These are phyloP conservation scores for Xylariales sp. DNA, from an alignment of 2,329 filamentous ascomycete species.

Conservation along the genomic window DNA sequence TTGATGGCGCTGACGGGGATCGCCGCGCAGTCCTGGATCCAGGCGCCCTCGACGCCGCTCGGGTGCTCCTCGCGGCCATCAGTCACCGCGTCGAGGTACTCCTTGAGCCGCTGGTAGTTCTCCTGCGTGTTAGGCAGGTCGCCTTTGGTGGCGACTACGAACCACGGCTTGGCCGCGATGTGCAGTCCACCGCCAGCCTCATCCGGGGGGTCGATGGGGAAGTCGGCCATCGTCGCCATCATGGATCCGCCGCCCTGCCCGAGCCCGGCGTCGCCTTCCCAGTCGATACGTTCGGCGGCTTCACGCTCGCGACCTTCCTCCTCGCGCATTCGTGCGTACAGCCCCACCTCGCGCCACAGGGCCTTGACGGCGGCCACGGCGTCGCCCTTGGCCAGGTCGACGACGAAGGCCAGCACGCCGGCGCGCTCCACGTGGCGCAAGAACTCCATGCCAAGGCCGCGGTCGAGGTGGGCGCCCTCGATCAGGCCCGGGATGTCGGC, in stretches of 20 bases:
- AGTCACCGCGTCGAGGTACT: slow-evolving; percentile 66
- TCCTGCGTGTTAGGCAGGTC: slow-evolving; percentile 74
- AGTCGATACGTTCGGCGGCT: slow-evolving; percentile 50
- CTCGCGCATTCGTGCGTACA: slow-evolving; percentile 77
- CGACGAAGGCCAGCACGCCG: slow-evolving; percentile 85
- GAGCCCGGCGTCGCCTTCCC: slow-evolving; percentile 49
- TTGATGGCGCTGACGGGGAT: slow-evolving; percentile 89
- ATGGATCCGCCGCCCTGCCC: slow-evolving; percentile 14
- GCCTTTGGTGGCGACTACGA: slow-evolving; percentile 90
- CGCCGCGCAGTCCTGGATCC: slow-evolving; percentile 60
- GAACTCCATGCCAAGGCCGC: slow-evolving; percentile 86
- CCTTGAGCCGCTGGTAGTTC: slow-evolving; percentile 67
- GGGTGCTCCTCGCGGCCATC: slow-evolving; percentile 65
- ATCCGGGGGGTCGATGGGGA: slow-evolving; percentile 16
- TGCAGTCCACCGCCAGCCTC: slow-evolving; percentile 37
- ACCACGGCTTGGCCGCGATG: slow-evolving; percentile 94
- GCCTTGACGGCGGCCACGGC: slow-evolving; percentile 73
- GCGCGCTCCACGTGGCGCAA: slow-evolving; percentile 92
- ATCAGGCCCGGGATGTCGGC: slow-evolving; percentile 95
- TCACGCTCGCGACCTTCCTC: slow-evolving; percentile 66
- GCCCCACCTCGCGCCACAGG: slow-evolving; percentile 85
- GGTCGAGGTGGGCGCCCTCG: slow-evolving; percentile 86
- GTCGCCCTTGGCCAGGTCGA: slow-evolving; percentile 78
- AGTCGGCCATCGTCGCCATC: slow-evolving; percentile 27
- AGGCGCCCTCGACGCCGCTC: slow-evolving; percentile 54